Evolutionary conservation across 1,139 yeast genomes (phyloP), one percentile per base, ranked within the genome.

Genomic region (Dujonia santamariae): DNA sequence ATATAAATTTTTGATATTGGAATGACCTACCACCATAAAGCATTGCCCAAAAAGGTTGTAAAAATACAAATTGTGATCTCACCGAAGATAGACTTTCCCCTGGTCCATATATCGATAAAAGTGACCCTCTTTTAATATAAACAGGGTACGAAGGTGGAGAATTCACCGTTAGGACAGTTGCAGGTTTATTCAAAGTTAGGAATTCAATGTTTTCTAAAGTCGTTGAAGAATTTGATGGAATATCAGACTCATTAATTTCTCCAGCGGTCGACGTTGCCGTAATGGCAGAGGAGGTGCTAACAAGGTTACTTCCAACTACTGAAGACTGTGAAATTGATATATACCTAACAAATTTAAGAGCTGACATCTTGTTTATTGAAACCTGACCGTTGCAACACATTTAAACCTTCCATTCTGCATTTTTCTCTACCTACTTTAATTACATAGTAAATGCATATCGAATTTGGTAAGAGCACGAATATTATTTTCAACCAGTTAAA

Each of bases 111-210:
- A 78, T 54, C 4, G 80, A 63, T 36, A 78, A 51, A 25, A 79
- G 49, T 0, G 80, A 61, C 2, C 78, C 75, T 26, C 67, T 57
- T 33, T 69, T 63, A 15, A 76, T 51, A 40, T 61, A 60, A 3
- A 76, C 54, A 0, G 84, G 82, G 1, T 75, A 61, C 0, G 84
- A 77, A 2, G 85, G 78, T 1, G 81, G 79, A n/a, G 74, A 51
- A 3, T 64, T 58, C 9, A 76, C 50, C 3, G 73, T 59, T 27
- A 75, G 49, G 0, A 72, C 59, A 1, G 75, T 59, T 19, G 67
- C 65, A 1, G 77, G 69, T 6, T 53, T 52, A 4, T 78, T 79
- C 37, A 75, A 51, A 1, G 72, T 59, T 28, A 59, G 55, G 39
- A 72, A 61, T 11, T 13, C 21, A 11, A 28, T 15, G 9, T 9